Conservation (phyloP, 345 rosid species). For the Rhodamnia rubescens region DNA sequence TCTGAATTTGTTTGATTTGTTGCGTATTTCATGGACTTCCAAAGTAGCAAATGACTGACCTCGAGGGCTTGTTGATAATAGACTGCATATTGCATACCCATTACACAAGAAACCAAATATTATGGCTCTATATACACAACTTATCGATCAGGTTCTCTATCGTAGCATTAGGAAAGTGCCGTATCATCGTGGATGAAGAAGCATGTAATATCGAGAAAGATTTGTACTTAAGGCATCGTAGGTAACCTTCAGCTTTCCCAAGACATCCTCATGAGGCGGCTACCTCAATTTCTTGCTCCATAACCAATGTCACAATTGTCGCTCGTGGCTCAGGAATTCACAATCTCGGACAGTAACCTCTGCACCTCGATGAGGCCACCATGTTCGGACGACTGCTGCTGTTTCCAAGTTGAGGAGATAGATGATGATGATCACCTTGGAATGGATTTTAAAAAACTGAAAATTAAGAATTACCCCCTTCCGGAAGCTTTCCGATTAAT, state of each 20-base stretch:
- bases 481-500: neutral
- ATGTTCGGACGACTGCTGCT: too few species aligned
- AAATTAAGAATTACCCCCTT: too few species aligned
- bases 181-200: neutral
- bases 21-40: neutral
- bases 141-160: neutral
- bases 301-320: neutral
- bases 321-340: neutral
- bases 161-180: neutral
- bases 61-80: neutral
- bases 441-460: too few species aligned
- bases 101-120: neutral
- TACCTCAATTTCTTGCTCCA: neutral
- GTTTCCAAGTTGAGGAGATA: too few species aligned
- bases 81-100: neutral
- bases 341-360: neutral
- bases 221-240: neutral
- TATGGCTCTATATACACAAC: neutral
- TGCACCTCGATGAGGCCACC: too few species aligned
- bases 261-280: neutral
- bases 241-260: neutral
- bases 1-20: neutral
- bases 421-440: too few species aligned
- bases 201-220: neutral
- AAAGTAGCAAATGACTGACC: neutral